These are phyloP conservation scores for Vitis vinifera DNA, from an alignment of 164 flowering plant species.

Conservation along the genomic window DNA sequence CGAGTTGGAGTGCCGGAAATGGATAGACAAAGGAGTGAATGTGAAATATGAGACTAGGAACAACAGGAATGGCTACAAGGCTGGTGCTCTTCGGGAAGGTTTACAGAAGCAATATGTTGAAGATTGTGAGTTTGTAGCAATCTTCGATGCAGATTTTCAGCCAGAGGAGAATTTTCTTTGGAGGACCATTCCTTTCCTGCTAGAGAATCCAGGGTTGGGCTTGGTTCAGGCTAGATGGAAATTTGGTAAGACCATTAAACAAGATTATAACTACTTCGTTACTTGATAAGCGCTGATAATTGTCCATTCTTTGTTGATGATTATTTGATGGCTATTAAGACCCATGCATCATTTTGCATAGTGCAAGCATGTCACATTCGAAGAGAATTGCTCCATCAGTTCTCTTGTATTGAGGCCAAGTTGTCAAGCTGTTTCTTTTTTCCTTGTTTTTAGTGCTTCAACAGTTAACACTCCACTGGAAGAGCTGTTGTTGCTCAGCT, in stretches of 20 bases:
- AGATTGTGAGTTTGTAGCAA: constrained; percentile 57
- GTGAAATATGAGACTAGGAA: constrained; percentile 52
- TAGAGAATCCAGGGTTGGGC: constrained; percentile 52
- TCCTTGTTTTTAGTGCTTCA: too few relatives aligned
- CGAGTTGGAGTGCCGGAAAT: constrained; percentile 55
- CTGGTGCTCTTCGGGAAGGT: constrained; percentile 67
- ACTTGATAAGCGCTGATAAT: too few relatives aligned
- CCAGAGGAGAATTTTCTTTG: constrained; percentile 57
- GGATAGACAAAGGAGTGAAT: constrained; percentile 53
- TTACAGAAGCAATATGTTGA: constrained; percentile 44
- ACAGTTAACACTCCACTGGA: too few relatives aligned
- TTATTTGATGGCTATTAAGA: too few relatives aligned
- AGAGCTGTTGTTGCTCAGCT: too few relatives aligned
- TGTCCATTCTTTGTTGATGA: too few relatives aligned
- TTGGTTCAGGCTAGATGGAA: constrained; percentile 77
- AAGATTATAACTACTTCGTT: too few relatives aligned
- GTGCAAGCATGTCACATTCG: too few relatives aligned
- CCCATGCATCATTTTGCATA: background rate
- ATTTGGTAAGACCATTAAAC: constrained; percentile 37
- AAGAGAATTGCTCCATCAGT: too few relatives aligned
- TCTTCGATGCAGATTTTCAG: constrained; percentile 76
- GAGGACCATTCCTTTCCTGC: constrained; percentile 55
- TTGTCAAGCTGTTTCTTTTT: too few relatives aligned
- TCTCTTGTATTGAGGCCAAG: too few relatives aligned
- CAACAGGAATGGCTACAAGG: constrained; percentile 67